phyloP scores from a whole-genome alignment of 257 asterid species.

The Solanum megistacrolobum region DNA sequence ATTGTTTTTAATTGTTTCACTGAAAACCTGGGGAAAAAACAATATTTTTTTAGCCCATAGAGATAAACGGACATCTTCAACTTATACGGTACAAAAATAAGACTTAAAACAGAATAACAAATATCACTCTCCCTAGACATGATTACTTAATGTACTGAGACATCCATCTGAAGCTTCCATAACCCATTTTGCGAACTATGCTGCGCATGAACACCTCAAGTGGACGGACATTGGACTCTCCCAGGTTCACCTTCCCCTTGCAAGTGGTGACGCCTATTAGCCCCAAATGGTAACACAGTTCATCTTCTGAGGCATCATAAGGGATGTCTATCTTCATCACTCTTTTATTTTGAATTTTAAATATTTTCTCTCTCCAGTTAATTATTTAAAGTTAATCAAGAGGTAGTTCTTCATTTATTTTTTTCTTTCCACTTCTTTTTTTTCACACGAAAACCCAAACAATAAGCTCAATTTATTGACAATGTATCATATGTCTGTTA shows the following conservation, averaged over 20 bases:
- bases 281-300: slow-evolving; percentile 57
- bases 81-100: not conserved
- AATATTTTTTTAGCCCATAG: not conserved
- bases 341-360: no score
- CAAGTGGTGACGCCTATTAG: slow-evolving; percentile 56
- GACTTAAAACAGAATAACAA: not conserved
- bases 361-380: no score
- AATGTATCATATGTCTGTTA: no score
- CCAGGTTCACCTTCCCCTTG: slow-evolving; percentile 63
- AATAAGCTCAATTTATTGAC: no score
- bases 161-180: slow-evolving; percentile 77
- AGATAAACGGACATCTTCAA: not conserved
- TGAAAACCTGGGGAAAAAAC: not conserved
- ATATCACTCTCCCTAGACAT: not conserved
- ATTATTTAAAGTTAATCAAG: no score
- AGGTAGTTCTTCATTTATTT: no score
- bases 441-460: no score
- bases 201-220: slow-evolving; percentile 82
- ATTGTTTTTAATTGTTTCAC: not conserved
- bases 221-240: slow-evolving; percentile 54
- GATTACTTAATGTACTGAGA: slow-evolving; percentile 59
- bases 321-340: slow-evolving; percentile 55
- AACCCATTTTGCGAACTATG: slow-evolving; percentile 81
- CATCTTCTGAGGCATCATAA: slow-evolving; percentile 76
- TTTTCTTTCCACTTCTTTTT: no score